Evolutionary conservation across 2,329 filamentous ascomycete genomes (phyloP).

Genomic region (Dothideomycetidae sp.): DNA sequence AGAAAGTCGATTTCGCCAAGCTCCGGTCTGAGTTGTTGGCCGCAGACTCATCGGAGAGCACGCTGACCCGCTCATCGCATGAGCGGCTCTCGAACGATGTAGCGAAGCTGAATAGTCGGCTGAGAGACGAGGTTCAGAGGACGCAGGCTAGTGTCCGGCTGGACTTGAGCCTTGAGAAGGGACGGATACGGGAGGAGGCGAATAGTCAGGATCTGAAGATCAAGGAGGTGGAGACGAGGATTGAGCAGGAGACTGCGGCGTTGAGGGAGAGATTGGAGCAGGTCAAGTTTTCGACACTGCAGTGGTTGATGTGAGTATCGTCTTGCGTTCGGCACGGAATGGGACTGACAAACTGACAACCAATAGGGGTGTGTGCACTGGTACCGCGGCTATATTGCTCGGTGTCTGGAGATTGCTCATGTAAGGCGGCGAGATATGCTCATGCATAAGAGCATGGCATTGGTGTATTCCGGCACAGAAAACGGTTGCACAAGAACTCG

Average conservation of each 20-base stretch:
- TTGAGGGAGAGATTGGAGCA: conserved; percentile 84
- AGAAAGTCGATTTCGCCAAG: conserved; percentile 98
- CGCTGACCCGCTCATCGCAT: conserved; percentile 76
- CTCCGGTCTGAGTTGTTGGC: conserved; percentile 86
- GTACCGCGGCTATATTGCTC: conserved; percentile 50
- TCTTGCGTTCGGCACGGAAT: neutral
- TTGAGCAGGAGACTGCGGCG: conserved; percentile 91
- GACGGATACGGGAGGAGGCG: conserved; percentile 87
- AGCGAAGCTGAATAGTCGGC: conserved; percentile 74
- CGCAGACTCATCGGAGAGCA: conserved; percentile 79
- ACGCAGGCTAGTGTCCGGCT: conserved; percentile 87
- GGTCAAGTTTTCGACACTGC: conserved; percentile 94
- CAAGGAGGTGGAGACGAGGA: conserved; percentile 96
- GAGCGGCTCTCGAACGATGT: conserved; percentile 90
- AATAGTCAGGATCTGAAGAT: conserved; percentile 95
- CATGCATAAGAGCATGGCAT: no score
- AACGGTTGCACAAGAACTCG: no score
- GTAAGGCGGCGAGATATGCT: no score
- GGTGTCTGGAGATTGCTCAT: conserved; percentile 55
- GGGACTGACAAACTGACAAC: conserved; percentile 1
- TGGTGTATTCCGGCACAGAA: no score
- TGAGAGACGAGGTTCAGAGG: conserved; percentile 85
- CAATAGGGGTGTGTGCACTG: conserved; percentile 50
- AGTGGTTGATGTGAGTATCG: conserved; percentile 83
- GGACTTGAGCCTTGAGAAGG: conserved; percentile 93